Evolutionary conservation across 805 yeast genomes (phyloP), one percentile per base, ranked within the genome.

Genomic region (Kodamaea nitidulidarum): DNA sequence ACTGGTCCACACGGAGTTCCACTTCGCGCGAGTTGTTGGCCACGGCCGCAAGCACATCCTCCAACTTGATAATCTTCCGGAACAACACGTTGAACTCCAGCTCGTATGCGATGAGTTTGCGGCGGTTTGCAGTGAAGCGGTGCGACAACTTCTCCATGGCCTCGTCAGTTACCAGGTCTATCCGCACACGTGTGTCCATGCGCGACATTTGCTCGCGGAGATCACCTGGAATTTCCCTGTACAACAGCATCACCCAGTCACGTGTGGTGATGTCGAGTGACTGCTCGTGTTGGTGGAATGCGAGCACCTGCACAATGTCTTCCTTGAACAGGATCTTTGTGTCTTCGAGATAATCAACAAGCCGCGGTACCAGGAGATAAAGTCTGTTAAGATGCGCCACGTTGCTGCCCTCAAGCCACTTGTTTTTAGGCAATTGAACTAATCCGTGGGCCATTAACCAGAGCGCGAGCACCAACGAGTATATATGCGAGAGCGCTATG

Each of bases 361-460:
- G 54, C 14, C 56, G 60, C 0, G 87, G 84, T 0, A 88, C 70
- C 42, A 71, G 73, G 36, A 69, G 43, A 56, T 85, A 85, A 21
- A 52, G 52, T 30, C 51, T 55, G 38, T 65, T 65, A 42, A 68
- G 47, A 35, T 59, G 44, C 15, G 46, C 47, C 12, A 58, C 39
- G 15, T 59, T 40, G 30, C 46, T 56, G 2, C 73, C 72, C 41
- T 58, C 61, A 16, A 47, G 54, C 73, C 55, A 73, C 57, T 43
- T 63, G 41, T 43, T 56, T 41, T 84, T 69, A 0, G 95, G 95
- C 2, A 85, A 67, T 32, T 73, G 71, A 12, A 84, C 74, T 35
- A 84, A 60, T 0, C 95, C 95, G 56, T 86, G 90, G 2, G 91
- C 85, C 84, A 87, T 79, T 42, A 87, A 63, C 91, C 93, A 85